Conservation (phyloP, 768 basidiomycete genomes). For the Kondoa subrosea region DNA sequence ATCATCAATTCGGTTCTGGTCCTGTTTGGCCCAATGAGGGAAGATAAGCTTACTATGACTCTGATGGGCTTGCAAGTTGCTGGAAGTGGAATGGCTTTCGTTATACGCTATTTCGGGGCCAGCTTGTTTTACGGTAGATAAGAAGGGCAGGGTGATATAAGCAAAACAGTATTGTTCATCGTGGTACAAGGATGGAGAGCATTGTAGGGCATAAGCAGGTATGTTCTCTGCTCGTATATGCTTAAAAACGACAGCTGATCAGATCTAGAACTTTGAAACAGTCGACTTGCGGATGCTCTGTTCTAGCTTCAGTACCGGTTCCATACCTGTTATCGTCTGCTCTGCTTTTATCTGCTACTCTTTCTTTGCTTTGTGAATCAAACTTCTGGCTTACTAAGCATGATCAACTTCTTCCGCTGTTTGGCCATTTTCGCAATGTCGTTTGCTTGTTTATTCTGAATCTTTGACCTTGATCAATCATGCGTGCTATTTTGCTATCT, state of each 20-base stretch:
- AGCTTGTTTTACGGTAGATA: slow-evolving; percentile 82
- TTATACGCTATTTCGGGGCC: slow-evolving; percentile 74
- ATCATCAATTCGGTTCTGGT: slow-evolving; percentile 74
- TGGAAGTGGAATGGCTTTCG: slow-evolving; percentile 67
- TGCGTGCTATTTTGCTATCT: neutral
- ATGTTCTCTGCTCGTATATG: neutral
- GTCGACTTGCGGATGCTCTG: neutral
- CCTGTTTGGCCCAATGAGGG: slow-evolving; percentile 64
- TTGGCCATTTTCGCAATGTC: too few relatives aligned
- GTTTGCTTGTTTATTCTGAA: neutral
- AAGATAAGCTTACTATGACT: slow-evolving; percentile 56
- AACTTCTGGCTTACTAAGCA: too few relatives aligned
- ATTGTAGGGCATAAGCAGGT: too few relatives aligned
- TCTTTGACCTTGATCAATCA: neutral
- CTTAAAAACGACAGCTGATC: neutral
- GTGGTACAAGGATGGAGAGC: too few relatives aligned
- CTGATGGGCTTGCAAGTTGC: slow-evolving; percentile 61
- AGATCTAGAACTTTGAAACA: neutral
- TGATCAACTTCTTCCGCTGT: too few relatives aligned
- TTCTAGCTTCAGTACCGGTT: neutral
- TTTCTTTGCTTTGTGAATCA: neutral
- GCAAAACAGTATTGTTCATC: too few relatives aligned
- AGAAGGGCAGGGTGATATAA: slow-evolving; percentile 37
- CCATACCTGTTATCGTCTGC: neutral
- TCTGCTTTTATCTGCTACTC: neutral